phyloP scores from a whole-genome alignment of 495 filamentous ascomycete genomes.

The Opeltia flavorubescens region DNA sequence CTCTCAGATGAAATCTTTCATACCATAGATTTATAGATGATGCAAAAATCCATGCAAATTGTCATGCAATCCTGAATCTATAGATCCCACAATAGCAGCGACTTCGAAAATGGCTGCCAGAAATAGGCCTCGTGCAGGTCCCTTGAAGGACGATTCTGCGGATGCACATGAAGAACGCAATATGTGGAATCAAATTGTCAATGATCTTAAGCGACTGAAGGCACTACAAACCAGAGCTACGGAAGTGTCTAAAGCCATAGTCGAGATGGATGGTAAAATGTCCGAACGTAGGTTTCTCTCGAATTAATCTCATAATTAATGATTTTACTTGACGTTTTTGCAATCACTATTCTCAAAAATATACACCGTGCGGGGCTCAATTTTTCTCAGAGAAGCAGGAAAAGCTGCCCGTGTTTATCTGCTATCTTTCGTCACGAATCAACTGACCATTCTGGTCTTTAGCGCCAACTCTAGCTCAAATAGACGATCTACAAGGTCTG shows the following conservation, averaged over 20 bases:
- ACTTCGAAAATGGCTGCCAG: conserved; percentile 21
- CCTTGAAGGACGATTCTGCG: conserved; percentile 25
- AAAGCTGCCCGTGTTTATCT: neutral
- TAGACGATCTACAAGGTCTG: conserved; percentile 35
- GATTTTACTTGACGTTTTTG: neutral
- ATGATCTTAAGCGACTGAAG: conserved; percentile 30
- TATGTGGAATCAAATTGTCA: conserved; percentile 47
- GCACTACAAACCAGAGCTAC: conserved; percentile 18
- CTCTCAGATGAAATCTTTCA: no score
- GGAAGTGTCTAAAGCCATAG: conserved; percentile 34
- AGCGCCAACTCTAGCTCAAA: conserved; percentile 3
- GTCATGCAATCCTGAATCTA: no score
- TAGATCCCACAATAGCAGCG: neutral
- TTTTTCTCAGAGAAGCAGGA: neutral
- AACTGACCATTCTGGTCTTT: neutral
- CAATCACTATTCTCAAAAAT: neutral
- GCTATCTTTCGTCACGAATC: neutral
- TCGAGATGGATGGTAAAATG: conserved; percentile 31
- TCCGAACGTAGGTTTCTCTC: conserved; percentile 4
- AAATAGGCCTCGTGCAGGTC: conserved; percentile 22
- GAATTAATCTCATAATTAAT: neutral
- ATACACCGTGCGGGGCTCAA: neutral
- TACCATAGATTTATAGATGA: no score
- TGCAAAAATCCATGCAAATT: neutral
- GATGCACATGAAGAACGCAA: conserved; percentile 44